Conservation (phyloP, 495 filamentous ascomycete genomes). For the Xylaria telfairii region DNA sequence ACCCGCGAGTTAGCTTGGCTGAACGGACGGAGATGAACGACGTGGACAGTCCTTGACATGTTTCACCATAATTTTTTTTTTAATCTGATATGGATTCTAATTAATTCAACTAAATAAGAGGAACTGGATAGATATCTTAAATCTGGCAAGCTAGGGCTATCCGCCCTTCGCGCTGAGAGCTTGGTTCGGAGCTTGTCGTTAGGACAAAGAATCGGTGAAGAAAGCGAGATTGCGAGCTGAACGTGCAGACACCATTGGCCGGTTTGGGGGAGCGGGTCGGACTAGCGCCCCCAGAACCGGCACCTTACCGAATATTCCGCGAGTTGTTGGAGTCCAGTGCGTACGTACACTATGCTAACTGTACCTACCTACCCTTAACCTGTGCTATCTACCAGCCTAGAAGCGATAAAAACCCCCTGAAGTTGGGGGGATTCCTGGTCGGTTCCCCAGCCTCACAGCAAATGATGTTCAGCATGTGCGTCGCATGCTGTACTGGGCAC, state of each 20-base stretch:
- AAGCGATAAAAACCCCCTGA: background rate
- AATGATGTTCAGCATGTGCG: slow-evolving; percentile 4
- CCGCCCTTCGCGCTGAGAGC: background rate
- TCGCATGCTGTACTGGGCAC: background rate
- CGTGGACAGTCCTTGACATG: background rate
- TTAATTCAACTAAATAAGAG: background rate
- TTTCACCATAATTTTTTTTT: background rate
- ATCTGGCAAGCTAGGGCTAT: background rate
- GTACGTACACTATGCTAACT: too few relatives aligned
- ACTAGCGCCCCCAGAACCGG: slow-evolving; percentile 6
- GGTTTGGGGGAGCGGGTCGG: slow-evolving; percentile 30
- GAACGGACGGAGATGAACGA: background rate
- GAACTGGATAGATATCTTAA: slow-evolving; percentile 3
- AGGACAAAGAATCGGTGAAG: slow-evolving; percentile 41
- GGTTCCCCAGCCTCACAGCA: slow-evolving; percentile 1
- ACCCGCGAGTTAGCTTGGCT: background rate
- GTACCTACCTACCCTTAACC: too few relatives aligned
- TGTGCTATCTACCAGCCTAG: too few relatives aligned
- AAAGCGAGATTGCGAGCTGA: slow-evolving; percentile 34
- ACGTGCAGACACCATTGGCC: slow-evolving; percentile 31
- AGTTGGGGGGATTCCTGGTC: background rate
- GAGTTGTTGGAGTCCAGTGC: background rate
- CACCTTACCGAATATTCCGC: slow-evolving; percentile 15
- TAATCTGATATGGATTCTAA: background rate
- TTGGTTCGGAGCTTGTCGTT: slow-evolving; percentile 9